Evolutionary conservation across 306 rosid species (phyloP).

Genomic region (Castanopsis chinensis): DNA sequence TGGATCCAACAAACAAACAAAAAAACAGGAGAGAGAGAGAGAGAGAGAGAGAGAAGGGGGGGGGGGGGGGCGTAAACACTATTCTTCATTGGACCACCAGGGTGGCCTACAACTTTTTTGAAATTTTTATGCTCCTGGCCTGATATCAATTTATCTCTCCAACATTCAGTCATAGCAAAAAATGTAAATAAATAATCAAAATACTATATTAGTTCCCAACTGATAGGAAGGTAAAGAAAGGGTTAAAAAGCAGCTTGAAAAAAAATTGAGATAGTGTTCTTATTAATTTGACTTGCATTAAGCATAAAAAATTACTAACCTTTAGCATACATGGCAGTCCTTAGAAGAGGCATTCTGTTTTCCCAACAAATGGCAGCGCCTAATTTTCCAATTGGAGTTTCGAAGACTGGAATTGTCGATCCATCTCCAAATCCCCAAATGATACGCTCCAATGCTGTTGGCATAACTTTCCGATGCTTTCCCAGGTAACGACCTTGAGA

Average conservation of each 20-base stretch:
- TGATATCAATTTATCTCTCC: background rate
- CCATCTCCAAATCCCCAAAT: constrained; percentile 99
- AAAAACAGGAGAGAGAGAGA: no score
- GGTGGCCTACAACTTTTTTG: background rate
- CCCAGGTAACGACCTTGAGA: constrained; percentile 84
- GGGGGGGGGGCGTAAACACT: background rate
- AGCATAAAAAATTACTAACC: constrained; percentile 44
- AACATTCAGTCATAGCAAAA: no score
- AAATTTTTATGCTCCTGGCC: background rate
- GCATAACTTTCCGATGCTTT: constrained; percentile 93
- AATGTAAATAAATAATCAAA: no score
- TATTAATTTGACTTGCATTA: background rate
- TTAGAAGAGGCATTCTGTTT: constrained; percentile 83
- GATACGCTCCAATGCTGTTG: constrained; percentile 75
- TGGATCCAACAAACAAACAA: background rate
- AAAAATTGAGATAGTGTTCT: background rate
- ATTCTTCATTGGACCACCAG: background rate
- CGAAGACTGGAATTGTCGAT: constrained; percentile 88
- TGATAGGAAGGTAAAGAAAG: background rate
- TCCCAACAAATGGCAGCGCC: constrained; percentile 98
- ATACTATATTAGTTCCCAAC: no score
- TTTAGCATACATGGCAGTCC: constrained; percentile 94
- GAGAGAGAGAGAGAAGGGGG: background rate
- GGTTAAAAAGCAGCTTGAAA: background rate
- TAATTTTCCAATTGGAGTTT: constrained; percentile 83